Conservation (phyloP, 2,329 filamentous ascomycete species). For the Aspergillus fischeri region DNA sequence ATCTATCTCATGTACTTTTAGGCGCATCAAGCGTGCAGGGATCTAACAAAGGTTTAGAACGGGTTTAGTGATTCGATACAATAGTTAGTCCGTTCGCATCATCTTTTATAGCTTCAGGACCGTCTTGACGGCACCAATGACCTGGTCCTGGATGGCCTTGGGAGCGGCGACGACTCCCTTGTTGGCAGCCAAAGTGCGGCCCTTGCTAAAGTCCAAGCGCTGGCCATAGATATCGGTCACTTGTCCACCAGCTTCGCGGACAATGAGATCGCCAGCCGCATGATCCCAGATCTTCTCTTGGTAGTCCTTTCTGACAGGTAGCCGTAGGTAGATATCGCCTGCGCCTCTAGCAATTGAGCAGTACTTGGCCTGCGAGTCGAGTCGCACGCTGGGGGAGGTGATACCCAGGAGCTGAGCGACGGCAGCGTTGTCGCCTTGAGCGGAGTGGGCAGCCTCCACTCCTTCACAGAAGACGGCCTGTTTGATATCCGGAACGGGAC, state of each 20-base stretch:
- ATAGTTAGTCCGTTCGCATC: not conserved
- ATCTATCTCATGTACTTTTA: slow-evolving; percentile 33
- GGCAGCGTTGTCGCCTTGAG: slow-evolving; percentile 78
- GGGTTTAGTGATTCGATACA: not conserved
- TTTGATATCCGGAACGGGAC: slow-evolving; percentile 65
- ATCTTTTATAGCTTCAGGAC: slow-evolving; percentile 57
- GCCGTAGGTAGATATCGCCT: slow-evolving; percentile 87
- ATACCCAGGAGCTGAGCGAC: slow-evolving; percentile 85
- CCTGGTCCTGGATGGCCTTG: slow-evolving; percentile 66
- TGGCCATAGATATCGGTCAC: slow-evolving; percentile 88
- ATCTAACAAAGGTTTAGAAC: slow-evolving; percentile 13
- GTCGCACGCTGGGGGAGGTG: slow-evolving; percentile 80
- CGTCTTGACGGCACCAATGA: slow-evolving; percentile 76
- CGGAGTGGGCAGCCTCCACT: slow-evolving; percentile 88
- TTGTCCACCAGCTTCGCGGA: slow-evolving; percentile 85
- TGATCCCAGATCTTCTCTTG: slow-evolving; percentile 99
- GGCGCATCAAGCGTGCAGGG: slow-evolving; percentile 26
- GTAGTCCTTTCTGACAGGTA: slow-evolving; percentile 82
- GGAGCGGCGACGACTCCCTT: slow-evolving; percentile 92
- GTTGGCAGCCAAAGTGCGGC: slow-evolving; percentile 81
- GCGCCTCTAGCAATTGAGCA: slow-evolving; percentile 89
- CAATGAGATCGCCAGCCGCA: slow-evolving; percentile 89
- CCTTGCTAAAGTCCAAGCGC: slow-evolving; percentile 78
- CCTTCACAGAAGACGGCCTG: slow-evolving; percentile 93
- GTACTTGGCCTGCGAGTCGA: slow-evolving; percentile 99